Conservation (phyloP, 2,329 filamentous ascomycete species). For the Ophiocordyceps polyrhachis-furcata region DNA sequence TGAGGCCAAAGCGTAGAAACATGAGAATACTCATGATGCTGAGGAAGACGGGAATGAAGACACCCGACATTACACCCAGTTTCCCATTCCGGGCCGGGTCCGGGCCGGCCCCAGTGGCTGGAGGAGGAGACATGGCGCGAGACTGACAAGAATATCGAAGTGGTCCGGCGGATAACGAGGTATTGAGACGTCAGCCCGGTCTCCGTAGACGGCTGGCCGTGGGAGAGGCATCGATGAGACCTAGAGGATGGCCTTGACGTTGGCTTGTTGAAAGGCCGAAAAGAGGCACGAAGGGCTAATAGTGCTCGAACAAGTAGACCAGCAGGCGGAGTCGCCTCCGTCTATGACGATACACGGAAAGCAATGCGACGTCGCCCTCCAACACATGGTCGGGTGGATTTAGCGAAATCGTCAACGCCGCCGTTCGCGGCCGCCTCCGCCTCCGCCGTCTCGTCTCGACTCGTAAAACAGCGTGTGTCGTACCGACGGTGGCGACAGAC, state of each 20-base stretch:
- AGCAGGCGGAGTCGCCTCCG: not conserved
- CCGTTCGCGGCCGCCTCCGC: not conserved
- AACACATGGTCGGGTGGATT: not conserved
- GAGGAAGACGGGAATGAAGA: constrained; percentile 75
- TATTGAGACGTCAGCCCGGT: not conserved
- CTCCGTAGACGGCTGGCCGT: not conserved
- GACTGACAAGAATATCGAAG: not conserved
- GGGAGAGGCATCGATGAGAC: not conserved
- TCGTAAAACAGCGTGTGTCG: not conserved
- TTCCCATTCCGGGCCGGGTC: constrained; percentile 33
- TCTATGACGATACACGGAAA: not conserved
- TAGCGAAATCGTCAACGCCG: not conserved
- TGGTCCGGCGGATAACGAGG: not conserved
- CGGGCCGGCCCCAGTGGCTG: constrained; percentile 8
- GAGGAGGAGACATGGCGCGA: constrained; percentile 2
- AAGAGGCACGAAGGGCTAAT: too few species aligned
- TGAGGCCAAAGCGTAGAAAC: constrained; percentile 77
- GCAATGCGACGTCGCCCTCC: not conserved
- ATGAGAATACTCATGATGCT: constrained; percentile 84
- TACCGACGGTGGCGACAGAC: not conserved
- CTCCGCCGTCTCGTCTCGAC: not conserved
- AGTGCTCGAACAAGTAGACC: not conserved
- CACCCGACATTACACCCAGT: constrained; percentile 57
- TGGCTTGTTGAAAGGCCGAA: too few species aligned
- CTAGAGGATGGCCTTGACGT: too few species aligned